Base-by-base conservation (phyloP, 2,329 filamentous ascomycete species). In the Penicillium brasilianum region DNA sequence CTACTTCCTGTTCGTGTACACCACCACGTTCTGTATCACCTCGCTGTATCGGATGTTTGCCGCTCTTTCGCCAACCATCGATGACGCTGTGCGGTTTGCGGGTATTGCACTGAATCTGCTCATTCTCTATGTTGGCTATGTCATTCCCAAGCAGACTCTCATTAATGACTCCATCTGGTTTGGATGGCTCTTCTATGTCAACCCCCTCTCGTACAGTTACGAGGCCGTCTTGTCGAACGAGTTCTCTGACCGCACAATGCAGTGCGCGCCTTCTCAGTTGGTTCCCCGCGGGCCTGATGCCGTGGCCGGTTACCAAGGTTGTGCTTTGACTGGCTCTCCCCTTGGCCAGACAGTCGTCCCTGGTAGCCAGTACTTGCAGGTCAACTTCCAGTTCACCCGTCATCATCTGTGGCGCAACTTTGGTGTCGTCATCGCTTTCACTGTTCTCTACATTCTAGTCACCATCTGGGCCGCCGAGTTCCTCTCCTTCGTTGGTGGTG, bases 381-480 rank as follows among this genome's bases (percentile, higher is more conserved):
- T 80, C 0, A 81, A 81, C 8, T 90, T 85, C 73, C 78, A 83
- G 48, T 89, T 88, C 68, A 81, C 82, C 0, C 78, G 86, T 18
- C 77, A 76, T 28, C 81, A 90, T 68, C 74, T 89, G 0, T 90
- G 88, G 81, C 87, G 91, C 3, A 93, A 94, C 72, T 92, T 91
- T 69, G 91, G 89, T 34, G 88, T 93, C 3, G 77, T 95, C 1
- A 87, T 93, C 66, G 91, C 89, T 0, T 95, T 92, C 66, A 85
- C 87, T 1, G 81, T 91, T 0, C 83, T 92, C 5, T 96, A 94
- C 71, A 85, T 96, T 13, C 66, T 88, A 11, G 76, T 94, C 32
- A 94, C 91, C 0, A 84, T 90, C 5, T 66, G 90, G 22, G 90
- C 88, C 0, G 88, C 89, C 16, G 91, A 96, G 69, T 67, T 85